These are phyloP conservation scores for Polytrichum formosum DNA, from an alignment of 225 moss, liverwort and hornwort species.

Conservation along the genomic window DNA sequence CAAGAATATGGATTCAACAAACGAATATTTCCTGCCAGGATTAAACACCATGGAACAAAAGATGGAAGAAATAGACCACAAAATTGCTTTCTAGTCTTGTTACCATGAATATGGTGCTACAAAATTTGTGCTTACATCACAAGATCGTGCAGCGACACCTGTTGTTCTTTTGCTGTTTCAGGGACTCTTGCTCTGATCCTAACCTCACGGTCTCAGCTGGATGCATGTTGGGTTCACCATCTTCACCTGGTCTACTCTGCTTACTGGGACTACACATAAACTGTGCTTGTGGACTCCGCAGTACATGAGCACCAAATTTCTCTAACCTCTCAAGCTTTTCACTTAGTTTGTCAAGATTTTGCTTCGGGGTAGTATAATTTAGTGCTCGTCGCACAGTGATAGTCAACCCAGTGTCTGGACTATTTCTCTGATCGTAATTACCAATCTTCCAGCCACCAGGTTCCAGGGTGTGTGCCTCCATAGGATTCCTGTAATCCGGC, in stretches of 20 bases:
- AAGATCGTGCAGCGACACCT: constrained; percentile 38
- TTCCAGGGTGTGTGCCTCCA: constrained; percentile 2
- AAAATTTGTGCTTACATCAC: constrained; percentile 16
- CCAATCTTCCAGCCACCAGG: constrained; percentile 5
- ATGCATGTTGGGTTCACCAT: constrained; percentile 7
- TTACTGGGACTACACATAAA: constrained; percentile 30
- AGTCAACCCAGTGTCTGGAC: constrained; percentile 7
- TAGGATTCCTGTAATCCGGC: constrained; percentile 4
- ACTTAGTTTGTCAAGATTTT: constrained; percentile 55
- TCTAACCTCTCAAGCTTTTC: constrained; percentile 53
- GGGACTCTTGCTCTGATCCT: neutral
- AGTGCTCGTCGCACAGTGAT: constrained; percentile 4
- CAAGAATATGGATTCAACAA: too few species aligned
- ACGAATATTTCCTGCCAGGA: too few species aligned
- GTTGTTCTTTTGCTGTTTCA: constrained; percentile 2
- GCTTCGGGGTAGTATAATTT: constrained; percentile 32
- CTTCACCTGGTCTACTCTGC: constrained; percentile 9
- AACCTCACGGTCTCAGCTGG: constrained; percentile 11
- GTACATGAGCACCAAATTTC: constrained; percentile 38
- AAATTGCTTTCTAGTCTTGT: too few species aligned
- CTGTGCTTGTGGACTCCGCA: constrained; percentile 36
- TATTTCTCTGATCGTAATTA: constrained; percentile 6
- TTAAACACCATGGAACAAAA: too few species aligned
- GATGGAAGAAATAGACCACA: too few species aligned
- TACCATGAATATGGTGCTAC: too few species aligned